Evolutionary conservation across 2,329 filamentous ascomycete species (phyloP).

Genomic region (Pseudocercospora fijiensis): DNA sequence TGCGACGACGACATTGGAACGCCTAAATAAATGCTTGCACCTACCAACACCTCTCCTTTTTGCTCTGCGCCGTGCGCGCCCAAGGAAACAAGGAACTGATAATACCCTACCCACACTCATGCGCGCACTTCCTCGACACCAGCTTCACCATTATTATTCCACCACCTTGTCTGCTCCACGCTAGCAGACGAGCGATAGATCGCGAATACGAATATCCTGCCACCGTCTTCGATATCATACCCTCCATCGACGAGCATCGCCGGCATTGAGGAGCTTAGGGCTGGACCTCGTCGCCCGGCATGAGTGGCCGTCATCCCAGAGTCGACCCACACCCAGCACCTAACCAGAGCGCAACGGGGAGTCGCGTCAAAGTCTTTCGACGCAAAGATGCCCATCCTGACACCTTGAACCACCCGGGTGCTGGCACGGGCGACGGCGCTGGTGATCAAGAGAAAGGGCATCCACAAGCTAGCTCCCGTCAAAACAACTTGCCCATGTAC

Average conservation of each 20-base stretch:
- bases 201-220: slow-evolving; percentile 14
- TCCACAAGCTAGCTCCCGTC: neutral
- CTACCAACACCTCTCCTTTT: neutral
- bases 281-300: slow-evolving; percentile 3
- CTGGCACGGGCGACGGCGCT: slow-evolving; percentile 13
- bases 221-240: neutral
- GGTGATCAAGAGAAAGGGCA: slow-evolving; percentile 22
- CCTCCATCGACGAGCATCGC: neutral
- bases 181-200: neutral
- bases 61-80: neutral
- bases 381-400: slow-evolving; percentile 26
- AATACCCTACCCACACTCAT: too few relatives aligned
- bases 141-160: neutral
- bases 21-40: neutral
- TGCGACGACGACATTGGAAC: slow-evolving; percentile 1
- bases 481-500: slow-evolving; percentile 25
- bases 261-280: neutral
- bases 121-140: neutral
- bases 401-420: slow-evolving; percentile 14
- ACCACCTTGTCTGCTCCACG: neutral
- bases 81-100: neutral
- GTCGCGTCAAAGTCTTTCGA: slow-evolving; percentile 21
- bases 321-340: neutral
- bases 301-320: slow-evolving; percentile 9
- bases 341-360: neutral